A percentile compares a stretch with the other conserved stretches of the same genome.
phyloP scores from a whole-genome alignment of 2,329 filamentous ascomycete genomes.

The Colletotrichum tropicicola region DNA sequence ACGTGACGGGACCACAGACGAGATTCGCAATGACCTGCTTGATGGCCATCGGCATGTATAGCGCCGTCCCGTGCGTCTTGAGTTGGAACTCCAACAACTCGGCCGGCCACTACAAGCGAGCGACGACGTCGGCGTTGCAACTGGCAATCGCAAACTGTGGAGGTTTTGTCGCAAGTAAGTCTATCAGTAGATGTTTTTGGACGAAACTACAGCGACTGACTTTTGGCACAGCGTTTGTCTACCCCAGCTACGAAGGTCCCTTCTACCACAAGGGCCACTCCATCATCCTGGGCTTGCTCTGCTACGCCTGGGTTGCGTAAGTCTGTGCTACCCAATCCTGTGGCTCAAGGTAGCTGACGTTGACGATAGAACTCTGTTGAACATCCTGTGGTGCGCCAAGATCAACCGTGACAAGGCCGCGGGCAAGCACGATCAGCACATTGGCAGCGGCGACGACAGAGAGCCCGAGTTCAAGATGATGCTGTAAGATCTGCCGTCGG shows the following conservation, averaged over 20 bases:
- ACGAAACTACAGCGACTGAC: background rate
- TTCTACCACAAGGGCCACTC: conserved; percentile 69
- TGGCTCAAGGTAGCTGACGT: background rate
- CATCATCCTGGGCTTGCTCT: conserved; percentile 66
- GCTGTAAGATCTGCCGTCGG: no score
- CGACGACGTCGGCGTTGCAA: conserved; percentile 72
- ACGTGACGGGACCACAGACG: conserved; percentile 57
- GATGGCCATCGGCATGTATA: conserved; percentile 72
- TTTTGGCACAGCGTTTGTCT: conserved; percentile 60
- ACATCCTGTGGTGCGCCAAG: conserved; percentile 70
- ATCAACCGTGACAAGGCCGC: conserved; percentile 69
- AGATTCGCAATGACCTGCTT: conserved; percentile 75
- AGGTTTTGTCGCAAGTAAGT: conserved; percentile 69
- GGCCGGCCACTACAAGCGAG: conserved; percentile 75
- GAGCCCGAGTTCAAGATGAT: conserved; percentile 71
- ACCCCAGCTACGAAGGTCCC: conserved; percentile 64
- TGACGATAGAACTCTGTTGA: conserved; percentile 60
- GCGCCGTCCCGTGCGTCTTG: conserved; percentile 68
- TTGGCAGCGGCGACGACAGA: conserved; percentile 68
- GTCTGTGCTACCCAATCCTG: conserved; percentile 36
- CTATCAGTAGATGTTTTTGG: accelerated
- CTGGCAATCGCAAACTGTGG: conserved; percentile 73
- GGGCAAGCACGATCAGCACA: conserved; percentile 67
- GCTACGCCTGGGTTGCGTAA: conserved; percentile 71
- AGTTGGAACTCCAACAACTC: conserved; percentile 76